phyloP scores from a whole-genome alignment of 1,284 basidiomycete species.

The Melampsora occidentalis region DNA sequence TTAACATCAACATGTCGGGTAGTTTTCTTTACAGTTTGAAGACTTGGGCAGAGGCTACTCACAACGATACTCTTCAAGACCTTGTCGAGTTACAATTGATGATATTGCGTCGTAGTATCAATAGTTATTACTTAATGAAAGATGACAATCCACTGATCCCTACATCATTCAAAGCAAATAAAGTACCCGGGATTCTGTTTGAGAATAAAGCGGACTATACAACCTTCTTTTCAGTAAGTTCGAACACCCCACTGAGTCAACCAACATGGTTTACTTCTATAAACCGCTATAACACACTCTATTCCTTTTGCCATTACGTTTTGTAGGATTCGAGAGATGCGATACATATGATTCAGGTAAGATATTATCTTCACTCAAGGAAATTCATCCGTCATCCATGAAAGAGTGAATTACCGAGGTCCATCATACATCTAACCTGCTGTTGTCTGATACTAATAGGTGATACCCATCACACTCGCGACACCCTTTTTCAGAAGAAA shows the following conservation, averaged over 20 bases:
- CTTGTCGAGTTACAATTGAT: conserved; percentile 36
- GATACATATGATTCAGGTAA: conserved; percentile 45
- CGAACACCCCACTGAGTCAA: background rate
- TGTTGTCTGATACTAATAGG: background rate
- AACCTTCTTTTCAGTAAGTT: conserved; percentile 43
- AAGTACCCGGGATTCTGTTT: conserved; percentile 41
- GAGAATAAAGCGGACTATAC: conserved; percentile 44
- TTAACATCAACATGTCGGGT: background rate
- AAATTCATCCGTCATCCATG: too few relatives aligned
- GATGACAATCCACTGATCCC: conserved; percentile 18
- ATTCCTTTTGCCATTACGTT: background rate
- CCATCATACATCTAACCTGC: too few relatives aligned
- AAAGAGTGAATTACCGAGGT: too few relatives aligned
- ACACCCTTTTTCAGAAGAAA: conserved; percentile 28
- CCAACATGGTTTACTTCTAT: background rate
- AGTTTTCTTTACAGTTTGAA: conserved; percentile 43
- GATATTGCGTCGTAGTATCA: conserved; percentile 31
- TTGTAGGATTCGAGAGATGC: conserved; percentile 41
- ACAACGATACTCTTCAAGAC: conserved; percentile 14
- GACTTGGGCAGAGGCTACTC: conserved; percentile 34
- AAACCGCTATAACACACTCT: background rate
- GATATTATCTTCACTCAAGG: background rate
- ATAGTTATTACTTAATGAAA: conserved; percentile 41
- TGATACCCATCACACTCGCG: conserved; percentile 39
- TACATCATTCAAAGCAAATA: conserved; percentile 26